A percentile compares a stretch with the other conserved stretches of the same genome.
Conservation (phyloP, 768 basidiomycete species). For the Trametes meyenii region DNA sequence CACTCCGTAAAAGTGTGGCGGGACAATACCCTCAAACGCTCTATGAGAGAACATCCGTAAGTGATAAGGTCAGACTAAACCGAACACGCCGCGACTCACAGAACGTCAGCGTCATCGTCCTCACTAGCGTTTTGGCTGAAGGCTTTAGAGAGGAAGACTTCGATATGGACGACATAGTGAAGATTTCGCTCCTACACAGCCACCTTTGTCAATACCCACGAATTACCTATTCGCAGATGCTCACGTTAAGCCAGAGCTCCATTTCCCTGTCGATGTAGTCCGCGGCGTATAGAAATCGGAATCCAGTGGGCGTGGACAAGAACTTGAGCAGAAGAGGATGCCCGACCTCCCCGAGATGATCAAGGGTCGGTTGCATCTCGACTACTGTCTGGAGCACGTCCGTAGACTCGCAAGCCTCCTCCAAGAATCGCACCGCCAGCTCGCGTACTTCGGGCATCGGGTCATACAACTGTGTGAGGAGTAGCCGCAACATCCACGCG, state of each 20-base stretch:
- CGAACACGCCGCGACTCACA: conserved; percentile 39
- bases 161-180: conserved; percentile 91
- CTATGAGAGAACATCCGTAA: conserved; percentile 35
- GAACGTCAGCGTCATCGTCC: conserved; percentile 69
- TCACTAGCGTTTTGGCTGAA: conserved; percentile 55
- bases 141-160: conserved; percentile 84
- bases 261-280: conserved; percentile 94
- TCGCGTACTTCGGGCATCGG: conserved; percentile 88
- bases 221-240: conserved; percentile 25
- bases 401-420: conserved; percentile 85
- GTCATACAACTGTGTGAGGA: conserved; percentile 96
- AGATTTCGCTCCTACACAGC: conserved; percentile 84
- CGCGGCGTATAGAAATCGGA: conserved; percentile 87
- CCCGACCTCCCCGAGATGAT: conserved; percentile 93
- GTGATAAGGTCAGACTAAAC: conserved; percentile 5
- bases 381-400: conserved; percentile 89
- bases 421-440: conserved; percentile 84
- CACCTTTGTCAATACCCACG: too few relatives aligned
- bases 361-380: conserved; percentile 91
- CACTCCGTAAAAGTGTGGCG: conserved; percentile 96
- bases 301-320: conserved; percentile 92
- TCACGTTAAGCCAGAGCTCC: conserved; percentile 94
- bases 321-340: conserved; percentile 92
- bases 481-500: conserved; percentile 87
- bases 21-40: conserved; percentile 85